A percentile compares a stretch with the other conserved stretches of the same genome.
phyloP scores from a whole-genome alignment of 257 asterid genomes.

The Nemophila menziesii region DNA sequence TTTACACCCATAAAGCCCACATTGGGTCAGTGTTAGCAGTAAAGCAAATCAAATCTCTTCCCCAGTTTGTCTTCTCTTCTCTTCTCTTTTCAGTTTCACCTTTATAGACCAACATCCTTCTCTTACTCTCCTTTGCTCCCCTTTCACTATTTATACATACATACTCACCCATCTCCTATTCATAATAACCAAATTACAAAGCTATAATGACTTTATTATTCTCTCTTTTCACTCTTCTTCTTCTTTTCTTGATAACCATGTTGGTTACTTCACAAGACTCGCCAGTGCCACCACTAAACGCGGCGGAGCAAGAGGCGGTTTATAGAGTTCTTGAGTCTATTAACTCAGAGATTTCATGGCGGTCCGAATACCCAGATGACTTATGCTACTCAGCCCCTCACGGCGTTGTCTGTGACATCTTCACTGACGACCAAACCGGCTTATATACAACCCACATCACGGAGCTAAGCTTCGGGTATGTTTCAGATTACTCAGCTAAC shows the following conservation, averaged over 20 bases:
- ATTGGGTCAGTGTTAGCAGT: slow-evolving; percentile 17
- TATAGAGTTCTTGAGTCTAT: slow-evolving; percentile 52
- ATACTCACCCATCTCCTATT: slow-evolving; percentile 1
- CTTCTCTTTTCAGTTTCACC: slow-evolving; percentile 26
- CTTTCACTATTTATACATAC: slow-evolving; percentile 1
- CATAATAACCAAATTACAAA: too few relatives aligned
- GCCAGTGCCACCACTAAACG: slow-evolving; percentile 41
- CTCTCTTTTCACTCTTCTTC: slow-evolving; percentile 8
- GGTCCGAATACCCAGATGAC: slow-evolving; percentile 62
- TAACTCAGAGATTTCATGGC: slow-evolving; percentile 57
- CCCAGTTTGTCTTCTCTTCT: slow-evolving; percentile 20
- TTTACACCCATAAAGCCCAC: neutral
- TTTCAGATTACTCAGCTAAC: slow-evolving; percentile 68
- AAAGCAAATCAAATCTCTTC: slow-evolving; percentile 34
- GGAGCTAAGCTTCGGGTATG: slow-evolving; percentile 73
- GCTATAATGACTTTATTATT: too few relatives aligned
- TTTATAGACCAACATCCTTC: slow-evolving; percentile 33
- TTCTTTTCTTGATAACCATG: slow-evolving; percentile 2
- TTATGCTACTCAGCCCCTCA: slow-evolving; percentile 78
- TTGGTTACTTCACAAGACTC: slow-evolving; percentile 37
- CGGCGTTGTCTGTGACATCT: slow-evolving; percentile 74
- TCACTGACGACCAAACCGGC: slow-evolving; percentile 3
- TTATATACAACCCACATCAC: slow-evolving; percentile 39
- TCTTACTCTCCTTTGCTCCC: slow-evolving; percentile 3
- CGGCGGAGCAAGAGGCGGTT: slow-evolving; percentile 60